phyloP scores from a whole-genome alignment of 495 filamentous ascomycete genomes.

The Podospora tetraspora region DNA sequence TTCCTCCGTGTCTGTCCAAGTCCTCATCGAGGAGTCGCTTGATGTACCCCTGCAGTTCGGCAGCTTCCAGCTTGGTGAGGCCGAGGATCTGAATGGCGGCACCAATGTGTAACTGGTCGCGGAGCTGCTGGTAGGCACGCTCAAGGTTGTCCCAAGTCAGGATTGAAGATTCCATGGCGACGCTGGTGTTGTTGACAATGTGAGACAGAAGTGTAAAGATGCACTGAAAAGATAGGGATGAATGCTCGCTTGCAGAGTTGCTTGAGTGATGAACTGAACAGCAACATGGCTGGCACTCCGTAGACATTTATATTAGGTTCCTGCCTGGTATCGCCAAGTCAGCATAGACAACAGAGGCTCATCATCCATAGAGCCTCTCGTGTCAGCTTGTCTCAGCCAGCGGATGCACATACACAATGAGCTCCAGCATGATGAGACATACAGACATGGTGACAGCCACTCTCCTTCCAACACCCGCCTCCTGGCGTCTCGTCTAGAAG shows the following conservation, averaged over 20 bases:
- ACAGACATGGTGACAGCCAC: background rate
- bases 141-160: background rate
- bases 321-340: background rate
- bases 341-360: background rate
- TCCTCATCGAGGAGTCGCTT: slow-evolving; percentile 18
- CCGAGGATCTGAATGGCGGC: background rate
- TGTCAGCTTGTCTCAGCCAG: background rate
- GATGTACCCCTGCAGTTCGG: slow-evolving; percentile 21
- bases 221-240: background rate
- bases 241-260: background rate
- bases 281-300: background rate
- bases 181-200: background rate
- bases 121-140: background rate
- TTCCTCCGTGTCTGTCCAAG: background rate
- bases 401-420: background rate
- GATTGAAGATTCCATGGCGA: background rate
- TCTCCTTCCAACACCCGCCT: background rate
- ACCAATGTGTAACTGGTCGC: background rate
- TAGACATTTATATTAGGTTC: background rate
- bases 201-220: background rate
- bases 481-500: background rate
- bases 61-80: slow-evolving; percentile 14
- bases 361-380: background rate
- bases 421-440: background rate
- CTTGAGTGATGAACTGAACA: background rate